phyloP scores from a whole-genome alignment of 768 basidiomycete species.

The Tulasnella sp. region DNA sequence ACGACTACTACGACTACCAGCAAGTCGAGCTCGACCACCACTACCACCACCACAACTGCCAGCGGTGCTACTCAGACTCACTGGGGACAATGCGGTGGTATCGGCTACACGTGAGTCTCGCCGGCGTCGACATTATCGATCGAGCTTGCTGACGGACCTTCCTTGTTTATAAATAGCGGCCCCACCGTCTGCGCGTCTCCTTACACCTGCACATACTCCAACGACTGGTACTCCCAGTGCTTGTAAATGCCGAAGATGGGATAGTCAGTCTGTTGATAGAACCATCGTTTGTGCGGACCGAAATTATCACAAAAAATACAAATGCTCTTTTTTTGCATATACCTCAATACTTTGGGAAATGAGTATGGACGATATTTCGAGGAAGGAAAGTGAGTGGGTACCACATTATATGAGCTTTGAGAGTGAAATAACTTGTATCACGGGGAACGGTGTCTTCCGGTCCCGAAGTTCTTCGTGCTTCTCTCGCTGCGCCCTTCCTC shows the following conservation, averaged over 20 bases:
- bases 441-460: no score
- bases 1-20: neutral
- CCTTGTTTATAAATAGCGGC: conserved; percentile 23
- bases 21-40: conserved; percentile 3
- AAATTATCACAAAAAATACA: neutral
- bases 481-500: neutral
- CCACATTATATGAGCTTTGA: no score
- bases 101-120: neutral
- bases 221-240: conserved; percentile 23
- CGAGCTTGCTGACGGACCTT: conserved; percentile 1
- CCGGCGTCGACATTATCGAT: no score
- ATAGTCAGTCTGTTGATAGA: neutral
- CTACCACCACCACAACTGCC: conserved; percentile 6
- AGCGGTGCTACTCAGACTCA: neutral
- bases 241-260: neutral
- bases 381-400: no score
- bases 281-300: neutral
- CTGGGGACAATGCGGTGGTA: conserved; percentile 9
- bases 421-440: no score
- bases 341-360: no score
- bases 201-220: conserved; percentile 19
- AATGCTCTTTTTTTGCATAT: neutral
- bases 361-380: no score
- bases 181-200: conserved; percentile 20
- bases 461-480: no score